phyloP scores from a whole-genome alignment of 805 yeast species.

The Zygosaccharomyces rouxii region DNA sequence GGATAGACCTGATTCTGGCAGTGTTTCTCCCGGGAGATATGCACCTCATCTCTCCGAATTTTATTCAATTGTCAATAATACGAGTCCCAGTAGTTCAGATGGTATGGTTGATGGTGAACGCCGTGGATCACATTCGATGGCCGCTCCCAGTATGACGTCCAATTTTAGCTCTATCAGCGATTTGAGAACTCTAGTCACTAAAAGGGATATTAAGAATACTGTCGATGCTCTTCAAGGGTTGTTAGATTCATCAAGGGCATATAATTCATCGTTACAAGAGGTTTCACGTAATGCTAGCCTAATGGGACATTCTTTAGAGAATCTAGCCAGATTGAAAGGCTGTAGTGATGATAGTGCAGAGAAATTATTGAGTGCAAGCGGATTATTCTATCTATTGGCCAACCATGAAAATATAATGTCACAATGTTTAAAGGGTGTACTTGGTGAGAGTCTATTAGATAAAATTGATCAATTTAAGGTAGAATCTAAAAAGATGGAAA shows the following conservation, averaged over 20 bases:
- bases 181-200: slow-evolving; percentile 55
- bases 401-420: slow-evolving; percentile 74
- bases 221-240: slow-evolving; percentile 45
- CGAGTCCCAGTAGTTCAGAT: slow-evolving; percentile 9
- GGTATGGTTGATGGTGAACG: slow-evolving; percentile 4
- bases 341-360: slow-evolving; percentile 51
- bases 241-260: slow-evolving; percentile 47
- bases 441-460: slow-evolving; percentile 49
- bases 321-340: slow-evolving; percentile 58
- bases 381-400: slow-evolving; percentile 68
- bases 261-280: slow-evolving; percentile 37
- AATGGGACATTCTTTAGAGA: slow-evolving; percentile 67
- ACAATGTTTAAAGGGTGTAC: slow-evolving; percentile 47
- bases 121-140: slow-evolving; percentile 15
- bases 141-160: slow-evolving; percentile 41
- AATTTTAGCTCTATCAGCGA: slow-evolving; percentile 53
- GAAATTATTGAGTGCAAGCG: slow-evolving; percentile 67
- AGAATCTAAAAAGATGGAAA: slow-evolving; percentile 46
- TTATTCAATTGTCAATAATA: slow-evolving; percentile 46
- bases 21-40: slow-evolving; percentile 25
- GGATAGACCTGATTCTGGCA: slow-evolving; percentile 9
- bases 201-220: slow-evolving; percentile 53
- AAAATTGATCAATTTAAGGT: slow-evolving; percentile 44
- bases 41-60: slow-evolving; percentile 58
- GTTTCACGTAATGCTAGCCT: slow-evolving; percentile 57